Evolutionary conservation across 306 rosid genomes (phyloP).

Genomic region (Citrullus mucosospermus): DNA sequence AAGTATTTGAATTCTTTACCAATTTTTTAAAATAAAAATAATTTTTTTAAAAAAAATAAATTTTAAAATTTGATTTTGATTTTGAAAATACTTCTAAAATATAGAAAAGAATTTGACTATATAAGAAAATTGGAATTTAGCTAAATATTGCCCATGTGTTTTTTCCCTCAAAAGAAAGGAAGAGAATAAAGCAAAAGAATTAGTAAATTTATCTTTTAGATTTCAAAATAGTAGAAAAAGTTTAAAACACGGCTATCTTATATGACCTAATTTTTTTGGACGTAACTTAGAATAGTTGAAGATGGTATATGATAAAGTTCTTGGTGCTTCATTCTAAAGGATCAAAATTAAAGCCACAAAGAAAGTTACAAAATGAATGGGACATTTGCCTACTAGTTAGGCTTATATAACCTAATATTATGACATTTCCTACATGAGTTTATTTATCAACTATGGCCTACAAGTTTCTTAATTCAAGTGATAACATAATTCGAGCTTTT

Average conservation of each 20-base stretch:
- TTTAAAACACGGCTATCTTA: background rate
- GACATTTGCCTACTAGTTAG: background rate
- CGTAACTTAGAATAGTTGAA: background rate
- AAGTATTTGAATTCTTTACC: too few relatives aligned
- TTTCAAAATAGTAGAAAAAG: too few relatives aligned
- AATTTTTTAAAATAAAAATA: too few relatives aligned
- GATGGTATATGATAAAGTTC: background rate
- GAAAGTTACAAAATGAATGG: background rate
- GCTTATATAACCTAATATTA: background rate
- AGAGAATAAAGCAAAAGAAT: too few relatives aligned
- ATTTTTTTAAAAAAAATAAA: too few relatives aligned
- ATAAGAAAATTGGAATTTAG: too few relatives aligned
- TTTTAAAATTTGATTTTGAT: too few relatives aligned
- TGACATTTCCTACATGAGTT: background rate
- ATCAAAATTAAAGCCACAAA: background rate
- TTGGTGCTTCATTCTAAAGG: background rate
- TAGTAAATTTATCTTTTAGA: too few relatives aligned
- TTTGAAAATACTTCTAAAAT: too few relatives aligned
- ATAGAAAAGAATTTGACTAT: too few relatives aligned
- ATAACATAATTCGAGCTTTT: background rate
- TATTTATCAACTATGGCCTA: background rate
- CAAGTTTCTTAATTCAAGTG: background rate
- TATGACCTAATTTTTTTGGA: background rate
- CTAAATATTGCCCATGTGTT: too few relatives aligned
- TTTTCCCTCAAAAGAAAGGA: too few relatives aligned